Evolutionary conservation across 805 yeast genomes (phyloP).

Genomic region (Schwanniomyces occidentalis): DNA sequence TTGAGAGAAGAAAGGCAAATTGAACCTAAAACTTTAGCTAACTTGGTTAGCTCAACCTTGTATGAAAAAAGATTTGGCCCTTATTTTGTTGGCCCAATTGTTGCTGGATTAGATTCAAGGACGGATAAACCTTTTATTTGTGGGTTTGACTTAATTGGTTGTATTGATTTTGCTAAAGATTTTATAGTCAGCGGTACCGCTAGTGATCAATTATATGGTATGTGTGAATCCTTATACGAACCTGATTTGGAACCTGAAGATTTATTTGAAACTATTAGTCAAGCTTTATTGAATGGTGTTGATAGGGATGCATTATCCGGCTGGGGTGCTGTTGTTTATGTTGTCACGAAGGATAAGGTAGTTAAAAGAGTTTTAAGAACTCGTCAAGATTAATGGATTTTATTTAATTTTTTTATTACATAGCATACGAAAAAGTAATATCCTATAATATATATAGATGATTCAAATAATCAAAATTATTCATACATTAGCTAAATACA

Average conservation of each 20-base stretch:
- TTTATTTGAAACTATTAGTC: constrained; percentile 91
- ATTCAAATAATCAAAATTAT: too few relatives aligned
- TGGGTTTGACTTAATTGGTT: constrained; percentile 94
- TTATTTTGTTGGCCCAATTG: constrained; percentile 93
- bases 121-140: constrained; percentile 86
- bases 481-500: too few relatives aligned
- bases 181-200: constrained; percentile 97
- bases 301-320: constrained; percentile 98
- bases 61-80: constrained; percentile 95
- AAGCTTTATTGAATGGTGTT: constrained; percentile 88
- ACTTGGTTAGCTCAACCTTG: constrained; percentile 84
- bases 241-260: constrained; percentile 94
- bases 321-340: constrained; percentile 96
- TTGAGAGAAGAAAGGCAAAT: constrained; percentile 87
- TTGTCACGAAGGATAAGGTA: constrained; percentile 89
- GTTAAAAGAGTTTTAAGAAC: constrained; percentile 85
- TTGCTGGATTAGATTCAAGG: constrained; percentile 88
- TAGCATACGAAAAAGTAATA: constrained; percentile 3
- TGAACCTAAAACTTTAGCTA: constrained; percentile 93
- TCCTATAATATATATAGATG: too few relatives aligned
- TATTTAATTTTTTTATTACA: constrained; percentile 1
- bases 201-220: constrained; percentile 93
- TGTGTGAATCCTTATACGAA: constrained; percentile 97
- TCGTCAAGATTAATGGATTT: constrained; percentile 75
- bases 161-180: constrained; percentile 92